Evolutionary conservation across 345 rosid genomes (phyloP).

Genomic region (Eucalyptus sp.): DNA sequence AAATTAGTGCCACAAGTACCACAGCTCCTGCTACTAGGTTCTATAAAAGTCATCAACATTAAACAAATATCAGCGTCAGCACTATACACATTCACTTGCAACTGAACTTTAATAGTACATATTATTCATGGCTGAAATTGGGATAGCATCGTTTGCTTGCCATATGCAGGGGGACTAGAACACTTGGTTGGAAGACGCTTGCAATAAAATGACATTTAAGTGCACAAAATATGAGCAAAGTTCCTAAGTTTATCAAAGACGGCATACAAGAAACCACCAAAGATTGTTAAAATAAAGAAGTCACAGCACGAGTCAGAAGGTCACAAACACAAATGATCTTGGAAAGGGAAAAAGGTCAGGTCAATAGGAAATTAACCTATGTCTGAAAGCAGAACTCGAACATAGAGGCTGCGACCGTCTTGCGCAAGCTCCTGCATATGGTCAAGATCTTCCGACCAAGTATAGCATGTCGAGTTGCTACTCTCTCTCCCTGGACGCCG

Average conservation of each 20-base stretch:
- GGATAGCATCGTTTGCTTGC: background rate
- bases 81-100: background rate
- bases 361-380: background rate
- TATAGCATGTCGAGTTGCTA: background rate
- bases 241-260: too few species aligned
- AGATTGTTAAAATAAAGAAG: too few species aligned
- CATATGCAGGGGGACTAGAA: background rate
- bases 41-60: background rate
- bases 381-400: conserved; percentile 1
- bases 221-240: background rate
- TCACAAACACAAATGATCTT: background rate
- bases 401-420: background rate
- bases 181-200: background rate
- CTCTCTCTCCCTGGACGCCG: too few species aligned
- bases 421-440: background rate
- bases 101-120: background rate
- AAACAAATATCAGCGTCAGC: background rate
- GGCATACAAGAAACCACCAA: background rate
- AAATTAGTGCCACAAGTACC: conserved; percentile 4
- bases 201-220: background rate
- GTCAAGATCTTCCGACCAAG: conserved; percentile 2
- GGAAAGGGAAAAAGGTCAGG: background rate
- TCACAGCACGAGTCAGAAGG: background rate
- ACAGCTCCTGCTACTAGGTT: background rate
- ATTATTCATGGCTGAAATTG: background rate